Evolutionary conservation across 2,329 filamentous ascomycete genomes (phyloP).

Genomic region (Penicillium sp.): DNA sequence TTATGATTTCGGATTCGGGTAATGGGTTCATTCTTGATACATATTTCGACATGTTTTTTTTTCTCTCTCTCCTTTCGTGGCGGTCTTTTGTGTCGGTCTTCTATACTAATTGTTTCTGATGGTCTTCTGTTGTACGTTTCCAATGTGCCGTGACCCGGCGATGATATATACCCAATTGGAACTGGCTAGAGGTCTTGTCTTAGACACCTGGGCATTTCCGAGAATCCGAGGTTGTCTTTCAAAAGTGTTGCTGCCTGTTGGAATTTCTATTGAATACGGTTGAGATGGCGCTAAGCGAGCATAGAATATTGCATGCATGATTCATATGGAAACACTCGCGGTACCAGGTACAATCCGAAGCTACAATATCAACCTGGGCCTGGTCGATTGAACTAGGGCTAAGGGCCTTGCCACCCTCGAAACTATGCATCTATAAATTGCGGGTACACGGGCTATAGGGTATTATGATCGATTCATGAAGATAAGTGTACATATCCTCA

Average conservation of each 20-base stretch:
- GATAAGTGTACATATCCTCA: slow-evolving; percentile 10
- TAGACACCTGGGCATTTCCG: too few relatives aligned
- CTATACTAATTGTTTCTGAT: neutral
- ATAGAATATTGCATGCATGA: too few relatives aligned
- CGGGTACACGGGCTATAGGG: neutral
- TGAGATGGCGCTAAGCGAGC: too few relatives aligned
- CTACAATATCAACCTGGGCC: too few relatives aligned
- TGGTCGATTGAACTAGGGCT: neutral
- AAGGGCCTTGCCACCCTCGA: neutral
- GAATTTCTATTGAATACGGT: too few relatives aligned
- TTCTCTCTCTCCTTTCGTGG: neutral
- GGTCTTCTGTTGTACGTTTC: neutral
- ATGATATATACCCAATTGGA: slow-evolving; percentile 5
- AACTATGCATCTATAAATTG: neutral
- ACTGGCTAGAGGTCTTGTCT: neutral
- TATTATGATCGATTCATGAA: slow-evolving; percentile 12
- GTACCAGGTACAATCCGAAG: too few relatives aligned
- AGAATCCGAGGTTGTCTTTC: too few relatives aligned
- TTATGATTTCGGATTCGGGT: neutral
- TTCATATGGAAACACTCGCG: too few relatives aligned
- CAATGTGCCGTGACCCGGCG: neutral
- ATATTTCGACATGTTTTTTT: neutral
- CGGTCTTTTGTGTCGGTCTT: neutral
- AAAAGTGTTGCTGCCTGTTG: too few relatives aligned
- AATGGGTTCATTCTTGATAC: neutral